These are phyloP conservation scores for Phytopythium delawarense DNA, from an alignment of 352 stramenopile genomes.

Conservation along the genomic window DNA sequence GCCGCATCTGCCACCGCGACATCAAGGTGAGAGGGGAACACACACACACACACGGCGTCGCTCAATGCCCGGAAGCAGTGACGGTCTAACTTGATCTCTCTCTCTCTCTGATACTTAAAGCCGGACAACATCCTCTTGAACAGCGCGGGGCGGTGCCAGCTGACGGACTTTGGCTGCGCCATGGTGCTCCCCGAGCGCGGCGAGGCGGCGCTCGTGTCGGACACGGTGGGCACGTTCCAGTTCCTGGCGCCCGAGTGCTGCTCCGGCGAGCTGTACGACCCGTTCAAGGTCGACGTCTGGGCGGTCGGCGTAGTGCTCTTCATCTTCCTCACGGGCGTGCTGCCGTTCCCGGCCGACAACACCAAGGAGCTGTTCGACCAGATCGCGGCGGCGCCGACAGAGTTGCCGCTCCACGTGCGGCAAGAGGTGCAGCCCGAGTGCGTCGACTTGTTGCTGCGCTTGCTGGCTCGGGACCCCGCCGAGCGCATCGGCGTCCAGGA, in stretches of 20 bases:
- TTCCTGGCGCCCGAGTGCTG: slow-evolving; percentile 89
- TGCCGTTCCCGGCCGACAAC: slow-evolving; percentile 75
- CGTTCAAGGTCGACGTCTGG: slow-evolving; percentile 85
- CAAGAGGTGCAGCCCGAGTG: slow-evolving; percentile 23
- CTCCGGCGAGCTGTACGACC: slow-evolving; percentile 75
- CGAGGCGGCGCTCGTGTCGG: slow-evolving; percentile 31
- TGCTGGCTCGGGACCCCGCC: slow-evolving; percentile 47
- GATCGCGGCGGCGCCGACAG: slow-evolving; percentile 43
- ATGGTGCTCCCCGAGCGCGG: slow-evolving; percentile 19
- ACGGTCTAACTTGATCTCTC: neutral
- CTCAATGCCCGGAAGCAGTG: neutral
- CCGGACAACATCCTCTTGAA: slow-evolving; percentile 89
- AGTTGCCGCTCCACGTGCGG: slow-evolving; percentile 29
- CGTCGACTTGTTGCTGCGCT: slow-evolving; percentile 39
- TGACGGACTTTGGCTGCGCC: slow-evolving; percentile 88
- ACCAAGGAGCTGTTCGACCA: slow-evolving; percentile 81
- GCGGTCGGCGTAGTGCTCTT: slow-evolving; percentile 82
- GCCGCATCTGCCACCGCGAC: slow-evolving; percentile 83
- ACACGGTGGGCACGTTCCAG: slow-evolving; percentile 89
- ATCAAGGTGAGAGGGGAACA: slow-evolving; percentile 56
- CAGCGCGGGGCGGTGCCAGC: slow-evolving; percentile 64
- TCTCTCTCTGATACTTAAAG: slow-evolving; percentile 18
- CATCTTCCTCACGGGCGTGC: slow-evolving; percentile 76
- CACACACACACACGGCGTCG: too few relatives aligned
- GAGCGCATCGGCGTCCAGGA: slow-evolving; percentile 52